Conservation (phyloP, 768 basidiomycete genomes). For the Boletales sp. region DNA sequence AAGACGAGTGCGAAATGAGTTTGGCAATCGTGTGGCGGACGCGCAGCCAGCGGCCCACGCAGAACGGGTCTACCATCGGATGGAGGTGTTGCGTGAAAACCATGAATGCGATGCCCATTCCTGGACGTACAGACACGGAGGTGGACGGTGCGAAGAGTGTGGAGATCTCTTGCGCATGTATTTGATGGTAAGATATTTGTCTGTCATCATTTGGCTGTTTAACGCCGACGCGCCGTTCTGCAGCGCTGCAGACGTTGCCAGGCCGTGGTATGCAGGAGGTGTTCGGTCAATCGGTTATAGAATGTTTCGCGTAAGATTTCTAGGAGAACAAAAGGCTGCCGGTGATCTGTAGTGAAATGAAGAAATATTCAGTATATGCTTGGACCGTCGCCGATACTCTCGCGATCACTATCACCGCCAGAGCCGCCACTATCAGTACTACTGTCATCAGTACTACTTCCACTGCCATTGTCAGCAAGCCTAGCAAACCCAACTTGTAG, state of each 20-base stretch:
- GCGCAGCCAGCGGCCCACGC: slow-evolving; percentile 15
- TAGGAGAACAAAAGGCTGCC: background rate
- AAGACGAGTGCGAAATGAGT: slow-evolving; percentile 23
- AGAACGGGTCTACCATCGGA: slow-evolving; percentile 18
- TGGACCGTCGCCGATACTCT: too few species aligned
- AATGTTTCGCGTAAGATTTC: background rate
- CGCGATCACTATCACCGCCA: too few species aligned
- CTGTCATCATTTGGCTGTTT: background rate
- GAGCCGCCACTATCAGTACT: too few species aligned
- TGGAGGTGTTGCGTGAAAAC: slow-evolving; percentile 40
- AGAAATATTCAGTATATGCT: too few species aligned
- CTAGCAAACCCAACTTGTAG: too few species aligned
- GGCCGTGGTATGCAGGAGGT: slow-evolving; percentile 22
- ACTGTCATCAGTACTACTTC: too few species aligned
- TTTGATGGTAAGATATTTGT: slow-evolving; percentile 41
- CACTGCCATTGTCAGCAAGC: too few species aligned
- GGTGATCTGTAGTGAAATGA: background rate
- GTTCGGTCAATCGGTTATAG: slow-evolving; percentile 27
- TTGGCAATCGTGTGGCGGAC: slow-evolving; percentile 11
- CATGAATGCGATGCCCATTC: slow-evolving; percentile 50
- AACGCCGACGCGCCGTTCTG: background rate
- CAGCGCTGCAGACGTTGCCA: slow-evolving; percentile 25
- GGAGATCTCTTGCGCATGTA: slow-evolving; percentile 34
- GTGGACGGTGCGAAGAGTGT: slow-evolving; percentile 47
- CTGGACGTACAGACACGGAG: slow-evolving; percentile 45